These are phyloP conservation scores for Gilbertella persicaria DNA, from an alignment of 371 early-diverging fungal species.

Conservation along the genomic window DNA sequence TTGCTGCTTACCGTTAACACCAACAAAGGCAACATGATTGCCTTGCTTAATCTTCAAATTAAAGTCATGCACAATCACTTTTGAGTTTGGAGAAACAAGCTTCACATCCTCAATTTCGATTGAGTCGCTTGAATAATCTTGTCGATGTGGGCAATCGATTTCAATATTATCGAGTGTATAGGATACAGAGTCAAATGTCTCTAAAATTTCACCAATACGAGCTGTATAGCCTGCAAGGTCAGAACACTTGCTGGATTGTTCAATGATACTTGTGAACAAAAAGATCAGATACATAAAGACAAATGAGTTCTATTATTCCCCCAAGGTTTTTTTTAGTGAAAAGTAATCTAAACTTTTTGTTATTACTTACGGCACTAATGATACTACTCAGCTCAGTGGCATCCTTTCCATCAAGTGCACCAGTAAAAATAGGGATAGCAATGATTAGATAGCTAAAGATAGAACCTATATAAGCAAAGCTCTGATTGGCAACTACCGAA, in stretches of 20 bases:
- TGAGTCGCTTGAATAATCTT: slow-evolving; percentile 18
- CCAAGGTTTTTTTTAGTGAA: no score
- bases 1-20: slow-evolving; percentile 63
- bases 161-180: slow-evolving; percentile 47
- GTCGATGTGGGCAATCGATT: slow-evolving; percentile 38
- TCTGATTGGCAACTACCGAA: slow-evolving; percentile 57
- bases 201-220: slow-evolving; percentile 85
- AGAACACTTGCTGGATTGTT: slow-evolving; percentile 65
- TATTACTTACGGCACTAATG: slow-evolving; percentile 65
- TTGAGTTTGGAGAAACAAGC: slow-evolving; percentile 36
- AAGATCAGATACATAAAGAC: slow-evolving; percentile 78
- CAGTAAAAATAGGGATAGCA: slow-evolving; percentile 80
- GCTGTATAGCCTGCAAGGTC: slow-evolving; percentile 83
- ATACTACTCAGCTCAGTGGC: slow-evolving; percentile 70
- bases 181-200: slow-evolving; percentile 59
- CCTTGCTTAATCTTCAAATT: slow-evolving; percentile 50
- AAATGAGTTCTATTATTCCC: slow-evolving; percentile 63
- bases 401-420: slow-evolving; percentile 70
- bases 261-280: slow-evolving; percentile 75
- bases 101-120: slow-evolving; percentile 43
- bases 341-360: background rate
- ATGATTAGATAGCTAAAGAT: slow-evolving; percentile 84
- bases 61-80: slow-evolving; percentile 47
- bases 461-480: slow-evolving; percentile 79
- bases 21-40: slow-evolving; percentile 65